These are phyloP conservation scores for Rosa hybrid DNA, from an alignment of 331 rosid species.

Conservation along the genomic window DNA sequence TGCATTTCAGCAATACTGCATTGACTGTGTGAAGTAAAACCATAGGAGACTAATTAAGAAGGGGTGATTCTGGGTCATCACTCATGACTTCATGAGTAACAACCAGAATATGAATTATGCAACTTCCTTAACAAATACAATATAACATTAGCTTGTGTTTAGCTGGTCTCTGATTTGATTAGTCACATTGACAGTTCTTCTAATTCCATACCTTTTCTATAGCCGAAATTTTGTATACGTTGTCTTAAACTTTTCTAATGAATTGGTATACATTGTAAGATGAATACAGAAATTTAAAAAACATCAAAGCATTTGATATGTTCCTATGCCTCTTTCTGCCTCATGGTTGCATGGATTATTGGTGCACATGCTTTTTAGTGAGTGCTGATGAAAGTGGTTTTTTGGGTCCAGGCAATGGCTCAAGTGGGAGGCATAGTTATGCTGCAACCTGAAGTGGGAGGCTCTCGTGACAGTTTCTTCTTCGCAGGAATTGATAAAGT, in stretches of 20 bases:
- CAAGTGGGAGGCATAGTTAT: constrained; percentile 85
- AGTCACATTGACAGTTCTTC: neutral
- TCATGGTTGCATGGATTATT: neutral
- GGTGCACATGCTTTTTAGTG: neutral
- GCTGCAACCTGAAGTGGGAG: constrained; percentile 85
- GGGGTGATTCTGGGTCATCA: neutral
- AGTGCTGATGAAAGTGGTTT: constrained; percentile 15
- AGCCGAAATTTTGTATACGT: neutral
- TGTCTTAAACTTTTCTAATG: neutral
- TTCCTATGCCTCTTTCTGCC: neutral
- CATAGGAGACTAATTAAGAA: neutral
- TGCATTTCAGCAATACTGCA: neutral
- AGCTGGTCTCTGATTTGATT: neutral
- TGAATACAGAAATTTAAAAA: neutral
- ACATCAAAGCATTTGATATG: neutral
- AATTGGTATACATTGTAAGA: neutral
- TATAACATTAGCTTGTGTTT: neutral
- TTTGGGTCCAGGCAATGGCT: constrained; percentile 72
- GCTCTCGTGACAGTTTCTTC: constrained; percentile 74
- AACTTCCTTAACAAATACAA: neutral
- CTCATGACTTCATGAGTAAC: neutral
- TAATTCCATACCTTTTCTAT: neutral
- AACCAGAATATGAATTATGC: neutral
- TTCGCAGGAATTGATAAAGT: constrained; percentile 86
- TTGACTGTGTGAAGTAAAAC: neutral